Percentiles rank a stretch among this genome's conserved stretches.
These are phyloP conservation scores for Suhomyces xylopsoci DNA, from an alignment of 805 yeast genomes.

Conservation along the genomic window DNA sequence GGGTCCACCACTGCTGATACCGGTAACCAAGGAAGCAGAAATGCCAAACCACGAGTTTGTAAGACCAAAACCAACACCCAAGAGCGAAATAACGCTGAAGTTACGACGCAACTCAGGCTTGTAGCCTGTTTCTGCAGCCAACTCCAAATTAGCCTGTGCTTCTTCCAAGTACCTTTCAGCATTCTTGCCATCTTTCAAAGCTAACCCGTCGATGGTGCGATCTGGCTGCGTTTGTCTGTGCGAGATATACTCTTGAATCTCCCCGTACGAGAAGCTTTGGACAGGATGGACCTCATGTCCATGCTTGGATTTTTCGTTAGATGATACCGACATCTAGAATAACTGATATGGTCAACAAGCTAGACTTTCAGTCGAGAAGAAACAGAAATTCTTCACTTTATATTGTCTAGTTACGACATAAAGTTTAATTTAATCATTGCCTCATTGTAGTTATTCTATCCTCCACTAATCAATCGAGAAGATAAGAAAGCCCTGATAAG, in stretches of 20 bases:
- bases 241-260: not conserved
- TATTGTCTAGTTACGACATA: not conserved
- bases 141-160: constrained; percentile 22
- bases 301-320: not conserved
- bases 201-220: constrained; percentile 4
- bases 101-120: constrained; percentile 21
- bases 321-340: not conserved
- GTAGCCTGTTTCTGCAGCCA: constrained; percentile 30
- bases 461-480: not conserved
- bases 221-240: not conserved
- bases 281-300: constrained; percentile 2
- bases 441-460: not conserved
- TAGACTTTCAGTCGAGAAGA: not conserved
- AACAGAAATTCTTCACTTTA: not conserved
- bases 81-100: constrained; percentile 45
- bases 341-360: not conserved
- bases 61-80: constrained; percentile 59
- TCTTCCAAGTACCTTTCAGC: constrained; percentile 12
- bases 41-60: constrained; percentile 64
- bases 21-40: constrained; percentile 52
- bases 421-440: not conserved
- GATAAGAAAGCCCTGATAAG: not conserved
- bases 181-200: constrained; percentile 3
- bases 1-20: constrained; percentile 59
- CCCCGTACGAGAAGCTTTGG: constrained; percentile 2